Base-by-base conservation (phyloP, 2,329 filamentous ascomycete species). In the Fusarium pininemorale region DNA sequence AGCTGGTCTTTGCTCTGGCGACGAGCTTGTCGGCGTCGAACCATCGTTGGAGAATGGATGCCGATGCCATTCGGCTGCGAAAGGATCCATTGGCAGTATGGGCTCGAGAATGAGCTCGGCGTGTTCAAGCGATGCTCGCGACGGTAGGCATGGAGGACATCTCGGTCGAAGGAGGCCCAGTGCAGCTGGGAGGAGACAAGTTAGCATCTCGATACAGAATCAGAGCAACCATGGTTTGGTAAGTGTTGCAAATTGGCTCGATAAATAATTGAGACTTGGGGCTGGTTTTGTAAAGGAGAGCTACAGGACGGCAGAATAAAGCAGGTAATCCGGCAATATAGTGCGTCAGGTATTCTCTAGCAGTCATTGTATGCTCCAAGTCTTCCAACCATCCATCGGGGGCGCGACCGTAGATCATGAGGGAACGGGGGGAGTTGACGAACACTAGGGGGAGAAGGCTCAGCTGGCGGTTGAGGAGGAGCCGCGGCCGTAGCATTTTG, bases 1-100 rank as follows among this genome's bases (percentile, higher is more conserved):
- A 97, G 85, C 74, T 93, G 89, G 42, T 94, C 91, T 80, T 93
- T 93, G 77, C 88, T 89, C 80, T 95, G 91, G 62, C 92, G 87
- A 59, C 91, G 85, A 77, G 90, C 87, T 53, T 90, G 86, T 74
- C 89, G 90, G 75, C 87, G 88, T 66, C 92, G 85, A 48, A 91
- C 90, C 90, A 95, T 94, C 30, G 93, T 95, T 11, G 93, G 93
- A 22, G 92, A 94, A 82, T 91, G 89, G 68, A 89, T 84, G 39
- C 93, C 93, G 75, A 95, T 90, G 81, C 90, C 87, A 76, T 86
- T 83, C 78, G 90, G 85, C 83, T 88, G 86, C 12, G 89, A 87
- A 47, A 93, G 85, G 18, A 92, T 85, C 81, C 88, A 87, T 76
- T 90, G 86, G 78, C 90, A 88, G 81, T 90, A 91, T 48, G 88